Evolutionary conservation across 192 early-diverging fungal species (phyloP).

Genomic region (Coemansia sp.): DNA sequence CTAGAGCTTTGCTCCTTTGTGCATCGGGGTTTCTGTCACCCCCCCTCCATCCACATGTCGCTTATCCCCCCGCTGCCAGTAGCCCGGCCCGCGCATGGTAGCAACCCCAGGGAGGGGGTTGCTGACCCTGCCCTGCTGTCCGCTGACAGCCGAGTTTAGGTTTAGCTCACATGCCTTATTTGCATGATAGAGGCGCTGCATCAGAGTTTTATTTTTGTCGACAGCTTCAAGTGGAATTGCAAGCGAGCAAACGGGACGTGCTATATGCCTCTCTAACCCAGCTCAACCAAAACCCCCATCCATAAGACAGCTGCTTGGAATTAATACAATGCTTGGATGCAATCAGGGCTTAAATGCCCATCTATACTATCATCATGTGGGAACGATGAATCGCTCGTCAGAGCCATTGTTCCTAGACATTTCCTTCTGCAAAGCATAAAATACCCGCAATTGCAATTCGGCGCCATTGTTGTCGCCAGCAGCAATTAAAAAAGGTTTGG

Average conservation of each 20-base stretch:
- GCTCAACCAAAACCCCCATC: too few species aligned
- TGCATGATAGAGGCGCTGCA: conserved; percentile 7
- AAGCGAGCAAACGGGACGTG: too few species aligned
- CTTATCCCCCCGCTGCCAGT: neutral
- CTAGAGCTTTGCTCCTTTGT: conserved; percentile 18
- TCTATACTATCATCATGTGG: conserved; percentile 5
- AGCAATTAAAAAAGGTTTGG: neutral
- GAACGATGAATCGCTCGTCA: conserved; percentile 7
- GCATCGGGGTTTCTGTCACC: conserved; percentile 11
- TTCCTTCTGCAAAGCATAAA: neutral
- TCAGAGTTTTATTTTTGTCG: neutral
- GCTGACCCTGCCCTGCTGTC: conserved; percentile 1
- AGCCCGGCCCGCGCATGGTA: conserved; percentile 1
- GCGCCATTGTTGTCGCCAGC: neutral
- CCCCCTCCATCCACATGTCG: conserved; percentile 4
- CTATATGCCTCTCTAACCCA: too few species aligned
- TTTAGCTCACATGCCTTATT: neutral
- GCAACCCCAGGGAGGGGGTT: neutral
- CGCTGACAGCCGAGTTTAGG: neutral
- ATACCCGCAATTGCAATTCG: conserved; percentile 7
- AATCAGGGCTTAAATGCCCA: conserved; percentile 7
- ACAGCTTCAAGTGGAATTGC: neutral
- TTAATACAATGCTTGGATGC: conserved; percentile 1
- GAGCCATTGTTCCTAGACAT: conserved; percentile 3
- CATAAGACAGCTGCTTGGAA: too few species aligned